phyloP scores from a whole-genome alignment of 83 land plant species.

The Picea engelmannii region DNA sequence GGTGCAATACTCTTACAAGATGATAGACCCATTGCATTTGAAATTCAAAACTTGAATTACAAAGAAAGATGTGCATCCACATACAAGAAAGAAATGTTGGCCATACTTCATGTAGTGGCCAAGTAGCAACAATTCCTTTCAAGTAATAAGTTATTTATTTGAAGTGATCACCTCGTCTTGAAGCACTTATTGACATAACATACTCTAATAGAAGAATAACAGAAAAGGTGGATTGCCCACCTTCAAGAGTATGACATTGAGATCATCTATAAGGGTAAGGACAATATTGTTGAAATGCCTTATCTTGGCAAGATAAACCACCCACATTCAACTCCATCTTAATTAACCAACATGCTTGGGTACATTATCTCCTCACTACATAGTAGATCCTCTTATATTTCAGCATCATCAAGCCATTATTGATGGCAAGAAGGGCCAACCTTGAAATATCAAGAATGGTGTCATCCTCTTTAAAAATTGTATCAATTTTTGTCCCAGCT shows the following conservation, averaged over 20 bases:
- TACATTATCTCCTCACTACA: too few species aligned
- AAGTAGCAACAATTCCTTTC: background rate
- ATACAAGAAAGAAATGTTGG: background rate
- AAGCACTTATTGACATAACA: background rate
- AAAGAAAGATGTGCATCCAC: background rate
- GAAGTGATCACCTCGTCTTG: background rate
- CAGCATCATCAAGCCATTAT: background rate
- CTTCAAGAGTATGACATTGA: background rate
- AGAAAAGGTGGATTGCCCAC: background rate
- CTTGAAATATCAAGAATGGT: background rate
- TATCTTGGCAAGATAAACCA: background rate
- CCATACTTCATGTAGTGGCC: background rate
- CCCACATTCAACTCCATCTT: background rate
- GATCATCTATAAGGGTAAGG: background rate
- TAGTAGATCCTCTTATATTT: background rate
- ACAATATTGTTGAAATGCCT: background rate
- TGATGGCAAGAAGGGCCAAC: background rate
- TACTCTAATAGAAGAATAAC: too few species aligned
- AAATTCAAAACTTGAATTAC: background rate
- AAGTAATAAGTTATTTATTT: background rate
- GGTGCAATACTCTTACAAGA: background rate
- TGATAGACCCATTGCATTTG: background rate
- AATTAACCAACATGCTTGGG: background rate
- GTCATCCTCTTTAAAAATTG: background rate
- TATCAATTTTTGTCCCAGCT: too few species aligned